Evolutionary conservation across 768 basidiomycete genomes (phyloP), one percentile per base, ranked within the genome.

Genomic region (Kwoniella sp.): DNA sequence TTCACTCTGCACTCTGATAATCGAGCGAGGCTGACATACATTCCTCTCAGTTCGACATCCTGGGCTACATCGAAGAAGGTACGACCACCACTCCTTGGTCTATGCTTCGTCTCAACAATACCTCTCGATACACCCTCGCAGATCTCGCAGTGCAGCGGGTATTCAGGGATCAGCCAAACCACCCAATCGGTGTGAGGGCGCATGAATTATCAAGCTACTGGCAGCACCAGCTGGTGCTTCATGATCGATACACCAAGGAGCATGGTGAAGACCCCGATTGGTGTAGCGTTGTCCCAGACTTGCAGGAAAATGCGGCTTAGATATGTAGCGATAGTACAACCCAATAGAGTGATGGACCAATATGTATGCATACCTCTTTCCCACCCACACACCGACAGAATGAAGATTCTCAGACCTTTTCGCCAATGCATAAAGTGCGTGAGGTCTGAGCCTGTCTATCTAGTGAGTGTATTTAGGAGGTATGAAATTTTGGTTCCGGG

Each of bases 151-250:
- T 82, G 44, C 71, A 69, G 52, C 61, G 73, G n/a, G 69, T 81
- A 57, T 72, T 69, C 12, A 40, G 52, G 8, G 36, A 64, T n/a
- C 65, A 78, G 29, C 73, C 73, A 0, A 71, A 74, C 56, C 67
- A 64, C 47, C 30, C 60, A 0, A 63, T 73, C 54, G 84, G 87
- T 7, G 83, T 85, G 12, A 82, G 81, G 64, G 84, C 87, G 10
- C 88, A 90, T 63, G 82, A 84, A 69, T 77, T 83, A 53, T 84
- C 85, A 58, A 86, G 84, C 60, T 80, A 80, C 63, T 81, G 90
- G 68, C 83, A 84, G 78, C 89, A 90, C 65, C 79, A 87, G 58
- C 83, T 83, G 5, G 79, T 83, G 65, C 87, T 86, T 76, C 87
- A 88, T 71, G 84, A 80, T 53, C 84, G 87, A 33, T 89, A 86